Percentiles rank a stretch among this genome's conserved stretches.
Evolutionary conservation across 2,329 filamentous ascomycete species (phyloP).

Genomic region (Triangularia verruculosa): DNA sequence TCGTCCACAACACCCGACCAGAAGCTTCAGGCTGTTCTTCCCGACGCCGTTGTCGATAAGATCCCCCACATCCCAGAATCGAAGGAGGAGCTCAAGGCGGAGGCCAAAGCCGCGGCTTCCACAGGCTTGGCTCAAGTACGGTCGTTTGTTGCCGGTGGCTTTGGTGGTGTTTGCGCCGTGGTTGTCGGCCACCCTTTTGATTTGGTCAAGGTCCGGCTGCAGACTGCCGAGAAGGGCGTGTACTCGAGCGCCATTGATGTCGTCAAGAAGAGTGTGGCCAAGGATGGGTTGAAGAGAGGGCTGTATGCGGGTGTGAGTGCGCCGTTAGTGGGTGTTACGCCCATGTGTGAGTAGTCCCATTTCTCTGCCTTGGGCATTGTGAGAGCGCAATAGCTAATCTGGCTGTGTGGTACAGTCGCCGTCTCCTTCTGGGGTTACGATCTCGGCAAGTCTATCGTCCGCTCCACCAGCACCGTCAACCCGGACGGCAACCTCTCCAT

Average conservation of each 20-base stretch:
- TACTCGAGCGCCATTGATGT: slow-evolving; percentile 91
- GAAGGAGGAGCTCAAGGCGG: slow-evolving; percentile 42
- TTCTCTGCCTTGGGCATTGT: not conserved
- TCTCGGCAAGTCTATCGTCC: slow-evolving; percentile 85
- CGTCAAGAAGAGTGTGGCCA: slow-evolving; percentile 80
- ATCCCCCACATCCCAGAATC: slow-evolving; percentile 45
- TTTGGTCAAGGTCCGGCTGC: slow-evolving; percentile 93
- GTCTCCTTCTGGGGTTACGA: slow-evolving; percentile 86
- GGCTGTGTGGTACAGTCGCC: slow-evolving; percentile 49
- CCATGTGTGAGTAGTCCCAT: slow-evolving; percentile 77
- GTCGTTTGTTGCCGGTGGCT: slow-evolving; percentile 84
- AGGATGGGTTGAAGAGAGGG: slow-evolving; percentile 76
- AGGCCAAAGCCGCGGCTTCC: slow-evolving; percentile 40
- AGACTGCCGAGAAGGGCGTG: slow-evolving; percentile 91
- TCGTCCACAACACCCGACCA: slow-evolving; percentile 31
- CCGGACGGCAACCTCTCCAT: slow-evolving; percentile 73
- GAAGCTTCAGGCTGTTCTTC: slow-evolving; percentile 37
- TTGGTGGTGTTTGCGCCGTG: slow-evolving; percentile 91
- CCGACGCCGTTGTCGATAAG: slow-evolving; percentile 37
- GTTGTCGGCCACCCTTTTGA: slow-evolving; percentile 96
- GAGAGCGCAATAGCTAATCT: slow-evolving; percentile 3
- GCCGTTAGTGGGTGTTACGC: slow-evolving; percentile 90
- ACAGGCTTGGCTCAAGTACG: slow-evolving; percentile 57
- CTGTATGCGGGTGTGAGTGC: slow-evolving; percentile 97
- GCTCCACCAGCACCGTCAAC: slow-evolving; percentile 59